A percentile compares a stretch with the other conserved stretches of the same genome.
phyloP scores from a whole-genome alignment of 2,329 filamentous ascomycete genomes.

The Penicillium sp. region DNA sequence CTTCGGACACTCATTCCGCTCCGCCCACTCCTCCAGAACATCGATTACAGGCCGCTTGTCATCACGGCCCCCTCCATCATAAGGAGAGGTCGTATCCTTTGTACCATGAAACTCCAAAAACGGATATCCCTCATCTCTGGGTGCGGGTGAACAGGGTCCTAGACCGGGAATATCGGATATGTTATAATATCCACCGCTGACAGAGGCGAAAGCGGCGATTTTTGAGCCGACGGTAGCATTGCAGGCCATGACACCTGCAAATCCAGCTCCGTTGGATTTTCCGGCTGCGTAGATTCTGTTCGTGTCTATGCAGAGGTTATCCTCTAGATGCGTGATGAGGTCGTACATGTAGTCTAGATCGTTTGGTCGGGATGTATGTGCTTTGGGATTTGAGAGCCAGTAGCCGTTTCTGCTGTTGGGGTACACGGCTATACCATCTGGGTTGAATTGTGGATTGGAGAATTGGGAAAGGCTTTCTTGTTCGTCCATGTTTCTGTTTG shows the following conservation, averaged over 20 bases:
- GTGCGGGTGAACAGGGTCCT: slow-evolving; percentile 21
- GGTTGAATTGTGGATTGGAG: slow-evolving; percentile 46
- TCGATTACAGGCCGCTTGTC: slow-evolving; percentile 17
- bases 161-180: slow-evolving; percentile 16
- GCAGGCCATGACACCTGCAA: slow-evolving; percentile 51
- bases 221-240: slow-evolving; percentile 40
- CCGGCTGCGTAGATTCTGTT: slow-evolving; percentile 49
- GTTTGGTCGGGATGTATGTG: slow-evolving; percentile 33
- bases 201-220: slow-evolving; percentile 54
- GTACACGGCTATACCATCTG: slow-evolving; percentile 48
- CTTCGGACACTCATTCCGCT: slow-evolving; percentile 15
- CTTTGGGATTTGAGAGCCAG: slow-evolving; percentile 37
- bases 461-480: slow-evolving; percentile 49
- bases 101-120: slow-evolving; percentile 27
- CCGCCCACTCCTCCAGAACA: slow-evolving; percentile 19
- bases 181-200: slow-evolving; percentile 50
- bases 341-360: slow-evolving; percentile 49
- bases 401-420: slow-evolving; percentile 45
- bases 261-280: slow-evolving; percentile 58
- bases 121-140: slow-evolving; percentile 31
- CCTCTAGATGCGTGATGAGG: slow-evolving; percentile 42
- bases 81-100: slow-evolving; percentile 18
- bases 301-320: slow-evolving; percentile 48
- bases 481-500: slow-evolving; percentile 35
- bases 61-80: slow-evolving; percentile 13